Evolutionary conservation across 495 filamentous ascomycete genomes (phyloP).

Genomic region (Umbilicaria muhlenbergii): DNA sequence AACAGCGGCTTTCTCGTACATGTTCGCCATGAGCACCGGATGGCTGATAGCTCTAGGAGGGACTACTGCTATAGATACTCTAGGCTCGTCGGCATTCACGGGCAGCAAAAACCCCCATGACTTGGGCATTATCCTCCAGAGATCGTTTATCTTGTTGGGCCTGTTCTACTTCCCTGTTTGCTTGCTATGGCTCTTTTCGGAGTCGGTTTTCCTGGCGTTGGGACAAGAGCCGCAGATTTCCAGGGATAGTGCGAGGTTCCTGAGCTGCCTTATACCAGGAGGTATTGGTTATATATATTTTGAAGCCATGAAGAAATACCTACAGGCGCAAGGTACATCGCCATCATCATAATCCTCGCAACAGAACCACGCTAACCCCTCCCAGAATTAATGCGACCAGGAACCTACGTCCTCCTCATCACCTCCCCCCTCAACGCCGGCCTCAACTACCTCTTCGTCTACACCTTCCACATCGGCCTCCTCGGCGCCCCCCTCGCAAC

Average conservation of each 20-base stretch:
- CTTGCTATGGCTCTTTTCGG: slow-evolving; percentile 61
- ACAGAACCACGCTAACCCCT: background rate
- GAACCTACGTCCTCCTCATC: slow-evolving; percentile 73
- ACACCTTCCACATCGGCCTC: slow-evolving; percentile 52
- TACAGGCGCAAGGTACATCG: slow-evolving; percentile 67
- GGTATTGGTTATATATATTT: slow-evolving; percentile 87
- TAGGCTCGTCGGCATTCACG: slow-evolving; percentile 77
- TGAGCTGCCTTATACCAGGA: slow-evolving; percentile 67
- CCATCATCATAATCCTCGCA: background rate
- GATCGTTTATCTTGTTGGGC: slow-evolving; percentile 59
- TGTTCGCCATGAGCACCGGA: slow-evolving; percentile 85
- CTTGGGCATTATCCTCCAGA: slow-evolving; percentile 68
- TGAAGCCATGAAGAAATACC: slow-evolving; percentile 79
- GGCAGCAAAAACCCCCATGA: slow-evolving; percentile 70
- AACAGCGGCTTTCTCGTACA: slow-evolving; percentile 75
- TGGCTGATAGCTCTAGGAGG: slow-evolving; percentile 91
- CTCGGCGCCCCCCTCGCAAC: slow-evolving; percentile 75
- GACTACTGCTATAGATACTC: slow-evolving; percentile 77
- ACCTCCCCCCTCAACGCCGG: slow-evolving; percentile 65
- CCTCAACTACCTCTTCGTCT: slow-evolving; percentile 70
- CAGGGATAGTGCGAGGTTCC: slow-evolving; percentile 55
- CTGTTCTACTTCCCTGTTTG: slow-evolving; percentile 64
- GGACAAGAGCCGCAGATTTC: slow-evolving; percentile 73
- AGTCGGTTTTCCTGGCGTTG: slow-evolving; percentile 57
- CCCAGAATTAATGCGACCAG: slow-evolving; percentile 68